Conservation (phyloP, 1,284 basidiomycete species). For the Entoloma clypeatum region DNA sequence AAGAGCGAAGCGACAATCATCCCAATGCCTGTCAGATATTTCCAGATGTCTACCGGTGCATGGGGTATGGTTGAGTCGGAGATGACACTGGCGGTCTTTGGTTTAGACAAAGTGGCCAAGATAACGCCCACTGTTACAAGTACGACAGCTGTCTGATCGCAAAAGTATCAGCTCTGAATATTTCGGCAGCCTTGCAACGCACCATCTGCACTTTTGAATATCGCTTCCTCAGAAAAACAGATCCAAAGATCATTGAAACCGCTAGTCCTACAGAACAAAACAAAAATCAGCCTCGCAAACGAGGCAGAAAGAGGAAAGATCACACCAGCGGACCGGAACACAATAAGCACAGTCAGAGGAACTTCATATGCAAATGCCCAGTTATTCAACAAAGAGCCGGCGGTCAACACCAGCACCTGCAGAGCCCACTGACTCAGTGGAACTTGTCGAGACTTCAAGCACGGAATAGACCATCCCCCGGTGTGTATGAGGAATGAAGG, state of each 20-base stretch:
- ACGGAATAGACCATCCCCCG: slow-evolving; percentile 37
- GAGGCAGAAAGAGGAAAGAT: slow-evolving; percentile 12
- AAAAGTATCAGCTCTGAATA: not conserved
- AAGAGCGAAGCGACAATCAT: slow-evolving; percentile 73
- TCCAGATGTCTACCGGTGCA: slow-evolving; percentile 34
- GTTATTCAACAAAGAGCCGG: slow-evolving; percentile 78
- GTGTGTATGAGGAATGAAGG: slow-evolving; percentile 48
- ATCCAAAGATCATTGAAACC: slow-evolving; percentile 67
- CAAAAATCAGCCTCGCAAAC: not conserved
- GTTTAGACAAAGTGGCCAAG: slow-evolving; percentile 69
- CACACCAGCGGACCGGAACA: slow-evolving; percentile 83
- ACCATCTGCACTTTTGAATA: slow-evolving; percentile 69
- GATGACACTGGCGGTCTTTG: slow-evolving; percentile 36
- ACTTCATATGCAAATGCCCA: slow-evolving; percentile 80
- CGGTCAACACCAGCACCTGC: slow-evolving; percentile 73
- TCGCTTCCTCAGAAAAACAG: slow-evolving; percentile 50
- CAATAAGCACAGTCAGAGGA: slow-evolving; percentile 81
- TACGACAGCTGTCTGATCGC: slow-evolving; percentile 57
- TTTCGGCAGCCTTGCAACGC: slow-evolving; percentile 18
- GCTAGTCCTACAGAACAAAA: slow-evolving; percentile 45
- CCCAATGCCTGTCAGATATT: slow-evolving; percentile 66
- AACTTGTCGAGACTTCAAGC: slow-evolving; percentile 64
- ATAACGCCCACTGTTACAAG: slow-evolving; percentile 75
- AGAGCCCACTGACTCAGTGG: slow-evolving; percentile 71
- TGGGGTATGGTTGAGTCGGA: slow-evolving; percentile 20